A percentile compares a stretch with the other conserved stretches of the same genome.
Conservation (phyloP, 106 monocot species). For the Dioscorea alata region DNA sequence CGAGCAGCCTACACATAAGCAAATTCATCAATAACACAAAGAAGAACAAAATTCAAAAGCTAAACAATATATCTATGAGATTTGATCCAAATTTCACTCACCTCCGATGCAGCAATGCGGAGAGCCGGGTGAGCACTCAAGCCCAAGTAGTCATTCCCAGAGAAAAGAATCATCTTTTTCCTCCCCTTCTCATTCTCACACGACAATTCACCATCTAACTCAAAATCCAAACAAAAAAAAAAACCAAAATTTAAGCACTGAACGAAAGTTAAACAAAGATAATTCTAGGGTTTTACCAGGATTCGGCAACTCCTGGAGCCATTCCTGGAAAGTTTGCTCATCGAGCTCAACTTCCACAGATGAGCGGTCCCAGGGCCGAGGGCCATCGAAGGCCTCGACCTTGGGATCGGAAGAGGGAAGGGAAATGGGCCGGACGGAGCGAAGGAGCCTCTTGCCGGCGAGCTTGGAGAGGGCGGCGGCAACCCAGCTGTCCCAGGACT, state of each 20-base stretch:
- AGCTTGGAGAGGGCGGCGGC: slow-evolving; percentile 44
- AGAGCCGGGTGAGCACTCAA: slow-evolving; percentile 75
- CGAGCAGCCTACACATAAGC: slow-evolving; percentile 42
- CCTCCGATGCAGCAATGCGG: slow-evolving; percentile 52
- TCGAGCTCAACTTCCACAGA: slow-evolving; percentile 63
- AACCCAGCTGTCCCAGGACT: slow-evolving; percentile 56
- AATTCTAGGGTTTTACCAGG: slow-evolving; percentile 5
- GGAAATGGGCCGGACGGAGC: slow-evolving; percentile 49
- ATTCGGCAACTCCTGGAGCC: slow-evolving; percentile 43
- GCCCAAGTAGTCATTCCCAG: slow-evolving; percentile 90
- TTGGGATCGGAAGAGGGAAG: slow-evolving; percentile 7
- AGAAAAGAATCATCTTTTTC: slow-evolving; percentile 74
- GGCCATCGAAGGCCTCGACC: slow-evolving; percentile 43
- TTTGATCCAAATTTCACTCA: not conserved
- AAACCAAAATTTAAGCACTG: not conserved
- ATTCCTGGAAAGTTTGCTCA: slow-evolving; percentile 31
- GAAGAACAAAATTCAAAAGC: not conserved
- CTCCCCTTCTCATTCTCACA: slow-evolving; percentile 1
- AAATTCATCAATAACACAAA: not conserved
- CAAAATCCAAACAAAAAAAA: not conserved
- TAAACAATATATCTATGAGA: not conserved
- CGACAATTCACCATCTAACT: slow-evolving; percentile 14
- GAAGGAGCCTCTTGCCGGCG: slow-evolving; percentile 43
- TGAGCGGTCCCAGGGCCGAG: slow-evolving; percentile 55
- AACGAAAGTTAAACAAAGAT: not conserved